Evolutionary conservation across 2,329 filamentous ascomycete species (phyloP).

Genomic region (Lachnellula subtilissima): DNA sequence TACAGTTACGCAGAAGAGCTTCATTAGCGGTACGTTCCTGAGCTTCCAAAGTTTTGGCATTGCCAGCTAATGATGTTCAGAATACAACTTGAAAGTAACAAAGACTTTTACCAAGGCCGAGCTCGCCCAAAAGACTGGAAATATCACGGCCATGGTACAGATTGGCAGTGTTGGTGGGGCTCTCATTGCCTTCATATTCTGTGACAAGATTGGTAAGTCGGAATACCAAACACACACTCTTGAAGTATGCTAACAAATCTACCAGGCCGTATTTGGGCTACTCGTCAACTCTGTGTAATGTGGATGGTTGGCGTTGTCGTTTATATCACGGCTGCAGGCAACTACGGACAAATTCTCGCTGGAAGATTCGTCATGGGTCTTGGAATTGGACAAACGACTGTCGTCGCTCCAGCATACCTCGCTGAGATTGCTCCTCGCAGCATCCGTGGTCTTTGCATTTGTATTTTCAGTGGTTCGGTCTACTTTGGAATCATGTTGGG

Average conservation of each 20-base stretch:
- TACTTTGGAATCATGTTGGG: slow-evolving; percentile 25
- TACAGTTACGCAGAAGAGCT: slow-evolving; percentile 28
- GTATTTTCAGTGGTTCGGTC: slow-evolving; percentile 21
- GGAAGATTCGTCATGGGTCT: slow-evolving; percentile 28
- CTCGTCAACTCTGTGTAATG: slow-evolving; percentile 20
- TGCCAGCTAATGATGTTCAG: slow-evolving; percentile 8
- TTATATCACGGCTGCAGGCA: slow-evolving; percentile 32
- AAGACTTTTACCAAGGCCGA: slow-evolving; percentile 18
- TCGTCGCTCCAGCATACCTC: slow-evolving; percentile 36
- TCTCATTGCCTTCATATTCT: slow-evolving; percentile 23
- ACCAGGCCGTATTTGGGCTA: slow-evolving; percentile 27
- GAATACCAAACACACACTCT: slow-evolving; percentile 10
- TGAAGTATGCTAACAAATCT: slow-evolving; percentile 18
- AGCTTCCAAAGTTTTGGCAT: slow-evolving; percentile 12
- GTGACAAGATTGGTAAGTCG: slow-evolving; percentile 19
- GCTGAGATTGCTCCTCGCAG: slow-evolving; percentile 21
- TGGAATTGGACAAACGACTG: slow-evolving; percentile 35
- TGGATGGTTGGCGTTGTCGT: slow-evolving; percentile 29
- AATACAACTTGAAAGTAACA: slow-evolving; percentile 14
- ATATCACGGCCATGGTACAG: slow-evolving; percentile 37
- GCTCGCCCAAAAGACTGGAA: slow-evolving; percentile 32
- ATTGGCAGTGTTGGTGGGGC: slow-evolving; percentile 36
- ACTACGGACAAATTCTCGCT: slow-evolving; percentile 21
- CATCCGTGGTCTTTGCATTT: slow-evolving; percentile 25
- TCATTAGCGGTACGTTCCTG: slow-evolving; percentile 3